These are phyloP conservation scores for Funneliformis geosporum DNA, from an alignment of 192 early-diverging fungal genomes.

Conservation along the genomic window DNA sequence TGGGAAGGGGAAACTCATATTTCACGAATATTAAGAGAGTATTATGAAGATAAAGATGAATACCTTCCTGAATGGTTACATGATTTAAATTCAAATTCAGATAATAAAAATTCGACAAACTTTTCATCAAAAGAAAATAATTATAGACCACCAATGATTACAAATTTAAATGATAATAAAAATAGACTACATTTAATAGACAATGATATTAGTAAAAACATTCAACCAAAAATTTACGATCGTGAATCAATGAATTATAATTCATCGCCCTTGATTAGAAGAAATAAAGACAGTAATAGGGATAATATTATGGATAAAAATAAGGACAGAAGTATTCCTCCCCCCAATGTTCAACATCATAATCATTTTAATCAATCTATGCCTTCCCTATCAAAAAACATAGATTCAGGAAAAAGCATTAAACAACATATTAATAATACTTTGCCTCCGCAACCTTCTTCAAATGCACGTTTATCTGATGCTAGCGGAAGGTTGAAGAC, in stretches of 20 bases:
- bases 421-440: background rate
- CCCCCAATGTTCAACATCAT: background rate
- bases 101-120: background rate
- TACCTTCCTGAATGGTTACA: constrained; percentile 32
- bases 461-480: background rate
- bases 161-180: background rate
- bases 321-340: background rate
- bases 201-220: background rate
- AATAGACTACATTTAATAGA: background rate
- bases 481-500: background rate
- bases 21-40: constrained; percentile 51
- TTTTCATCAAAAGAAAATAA: background rate
- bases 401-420: background rate
- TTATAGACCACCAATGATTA: background rate
- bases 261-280: background rate
- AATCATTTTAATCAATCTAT: background rate
- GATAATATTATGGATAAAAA: background rate
- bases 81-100: constrained; percentile 1
- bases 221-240: background rate
- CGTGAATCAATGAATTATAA: background rate
- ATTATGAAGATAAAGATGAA: constrained; percentile 48
- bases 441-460: background rate
- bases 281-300: background rate
- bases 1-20: constrained; percentile 60
- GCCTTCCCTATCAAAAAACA: background rate